A percentile compares a stretch with the other conserved stretches of the same genome.
Conservation (phyloP, 768 basidiomycete species). For the Lactarius hatsudake region DNA sequence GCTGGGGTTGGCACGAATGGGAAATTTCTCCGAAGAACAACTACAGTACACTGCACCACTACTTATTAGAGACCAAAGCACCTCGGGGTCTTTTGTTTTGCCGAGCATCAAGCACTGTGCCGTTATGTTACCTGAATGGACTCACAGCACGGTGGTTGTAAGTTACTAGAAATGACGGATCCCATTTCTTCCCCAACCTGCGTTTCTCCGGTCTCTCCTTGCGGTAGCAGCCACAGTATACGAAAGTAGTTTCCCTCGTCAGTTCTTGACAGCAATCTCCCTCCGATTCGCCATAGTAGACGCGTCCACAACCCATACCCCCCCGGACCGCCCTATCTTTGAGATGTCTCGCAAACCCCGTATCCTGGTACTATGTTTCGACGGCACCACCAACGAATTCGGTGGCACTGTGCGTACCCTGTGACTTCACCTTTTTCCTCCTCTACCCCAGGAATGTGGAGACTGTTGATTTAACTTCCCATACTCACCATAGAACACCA, state of each 20-base stretch:
- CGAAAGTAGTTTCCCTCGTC: neutral
- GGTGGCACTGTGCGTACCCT: neutral
- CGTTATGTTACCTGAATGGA: neutral
- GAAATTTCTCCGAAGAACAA: neutral
- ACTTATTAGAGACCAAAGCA: no score
- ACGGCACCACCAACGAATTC: slow-evolving; percentile 24
- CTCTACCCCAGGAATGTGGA: neutral
- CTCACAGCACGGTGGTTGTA: neutral
- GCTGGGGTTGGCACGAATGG: neutral
- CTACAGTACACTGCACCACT: no score
- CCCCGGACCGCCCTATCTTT: neutral
- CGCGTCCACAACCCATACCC: neutral
- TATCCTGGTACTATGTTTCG: slow-evolving; percentile 26
- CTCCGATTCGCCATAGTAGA: neutral
- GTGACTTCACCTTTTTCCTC: no score
- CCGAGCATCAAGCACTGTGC: neutral
- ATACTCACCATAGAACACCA: slow-evolving; percentile 38
- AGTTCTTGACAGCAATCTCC: no score
- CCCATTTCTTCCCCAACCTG: neutral
- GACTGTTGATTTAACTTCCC: neutral
- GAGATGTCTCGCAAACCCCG: slow-evolving; percentile 28
- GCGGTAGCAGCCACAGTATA: neutral
- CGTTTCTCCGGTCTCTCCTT: neutral
- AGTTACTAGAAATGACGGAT: neutral
- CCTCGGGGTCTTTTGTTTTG: neutral